phyloP scores from a whole-genome alignment of 805 yeast genomes.

The Kuraishia piskuri region DNA sequence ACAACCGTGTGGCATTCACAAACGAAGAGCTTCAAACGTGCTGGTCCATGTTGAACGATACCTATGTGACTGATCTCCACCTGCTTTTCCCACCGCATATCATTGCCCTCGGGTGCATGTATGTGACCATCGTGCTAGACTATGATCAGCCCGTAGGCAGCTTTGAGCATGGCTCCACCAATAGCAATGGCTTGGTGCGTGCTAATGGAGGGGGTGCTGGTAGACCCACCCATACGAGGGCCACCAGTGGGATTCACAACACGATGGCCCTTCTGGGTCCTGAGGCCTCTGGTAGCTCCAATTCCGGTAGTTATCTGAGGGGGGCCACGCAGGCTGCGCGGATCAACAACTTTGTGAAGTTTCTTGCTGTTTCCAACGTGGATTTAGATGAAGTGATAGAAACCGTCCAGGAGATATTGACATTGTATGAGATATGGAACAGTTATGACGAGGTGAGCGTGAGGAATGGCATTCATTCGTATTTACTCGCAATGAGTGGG shows the following conservation, averaged over 20 bases:
- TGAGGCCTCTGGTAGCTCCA: neutral
- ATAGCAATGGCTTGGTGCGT: neutral
- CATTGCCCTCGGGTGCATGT: conserved; percentile 74
- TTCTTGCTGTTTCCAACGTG: conserved; percentile 68
- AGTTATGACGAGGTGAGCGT: conserved; percentile 64
- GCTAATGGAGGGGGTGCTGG: neutral
- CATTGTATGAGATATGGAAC: conserved; percentile 81
- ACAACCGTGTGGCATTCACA: conserved; percentile 23
- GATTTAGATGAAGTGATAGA: conserved; percentile 72
- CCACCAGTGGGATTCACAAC: neutral
- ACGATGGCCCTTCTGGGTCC: neutral
- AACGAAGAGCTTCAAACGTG: conserved; percentile 72
- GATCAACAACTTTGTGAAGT: conserved; percentile 49
- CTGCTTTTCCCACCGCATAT: conserved; percentile 84
- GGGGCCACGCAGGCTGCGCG: conserved; percentile 12
- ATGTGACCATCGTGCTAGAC: conserved; percentile 60
- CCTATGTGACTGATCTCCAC: conserved; percentile 81
- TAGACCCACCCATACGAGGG: neutral
- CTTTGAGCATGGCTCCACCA: conserved; percentile 8
- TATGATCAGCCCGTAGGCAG: conserved; percentile 20
- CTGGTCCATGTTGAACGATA: conserved; percentile 88
- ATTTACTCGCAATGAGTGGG: conserved; percentile 17
- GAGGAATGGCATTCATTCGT: conserved; percentile 35
- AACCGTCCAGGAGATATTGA: conserved; percentile 76
- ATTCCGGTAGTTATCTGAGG: neutral